Evolutionary conservation across 805 yeast species (phyloP).

Genomic region (Suhomyces kilbournensis): DNA sequence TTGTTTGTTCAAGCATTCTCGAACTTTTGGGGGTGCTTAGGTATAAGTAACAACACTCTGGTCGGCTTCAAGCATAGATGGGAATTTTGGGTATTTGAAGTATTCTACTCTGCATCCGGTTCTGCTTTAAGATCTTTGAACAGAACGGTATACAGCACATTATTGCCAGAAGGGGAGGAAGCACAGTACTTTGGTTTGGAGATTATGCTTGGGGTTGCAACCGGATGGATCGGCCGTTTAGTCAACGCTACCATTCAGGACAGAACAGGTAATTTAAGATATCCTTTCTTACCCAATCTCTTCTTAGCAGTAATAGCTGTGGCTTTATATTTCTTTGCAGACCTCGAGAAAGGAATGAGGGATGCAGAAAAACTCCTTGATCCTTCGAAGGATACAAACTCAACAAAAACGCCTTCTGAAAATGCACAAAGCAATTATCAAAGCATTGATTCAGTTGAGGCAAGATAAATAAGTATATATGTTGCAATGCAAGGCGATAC

Average conservation of each 20-base stretch:
- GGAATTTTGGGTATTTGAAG: conserved; percentile 44
- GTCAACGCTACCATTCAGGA: conserved; percentile 41
- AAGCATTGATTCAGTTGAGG: background rate
- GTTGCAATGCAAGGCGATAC: background rate
- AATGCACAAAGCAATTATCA: background rate
- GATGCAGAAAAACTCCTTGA: conserved; percentile 16
- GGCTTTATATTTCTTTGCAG: conserved; percentile 22
- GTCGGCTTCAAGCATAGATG: conserved; percentile 41
- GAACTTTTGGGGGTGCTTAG: conserved; percentile 40
- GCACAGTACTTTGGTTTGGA: conserved; percentile 44
- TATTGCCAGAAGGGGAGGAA: conserved; percentile 41
- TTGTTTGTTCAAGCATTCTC: conserved; percentile 27
- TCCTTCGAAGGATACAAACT: background rate
- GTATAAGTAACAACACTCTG: conserved; percentile 21
- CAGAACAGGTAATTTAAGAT: conserved; percentile 33
- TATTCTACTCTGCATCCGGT: conserved; percentile 32
- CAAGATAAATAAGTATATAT: background rate
- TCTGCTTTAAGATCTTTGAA: conserved; percentile 36
- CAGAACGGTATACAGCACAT: conserved; percentile 33
- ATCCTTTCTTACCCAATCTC: conserved; percentile 37
- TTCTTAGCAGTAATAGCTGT: conserved; percentile 26
- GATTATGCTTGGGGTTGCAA: conserved; percentile 37
- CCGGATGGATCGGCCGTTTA: conserved; percentile 41
- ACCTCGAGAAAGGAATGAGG: conserved; percentile 30
- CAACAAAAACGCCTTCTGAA: background rate